phyloP scores from a whole-genome alignment of 1,139 yeast genomes.

The Yamadazyma jaroonii region DNA sequence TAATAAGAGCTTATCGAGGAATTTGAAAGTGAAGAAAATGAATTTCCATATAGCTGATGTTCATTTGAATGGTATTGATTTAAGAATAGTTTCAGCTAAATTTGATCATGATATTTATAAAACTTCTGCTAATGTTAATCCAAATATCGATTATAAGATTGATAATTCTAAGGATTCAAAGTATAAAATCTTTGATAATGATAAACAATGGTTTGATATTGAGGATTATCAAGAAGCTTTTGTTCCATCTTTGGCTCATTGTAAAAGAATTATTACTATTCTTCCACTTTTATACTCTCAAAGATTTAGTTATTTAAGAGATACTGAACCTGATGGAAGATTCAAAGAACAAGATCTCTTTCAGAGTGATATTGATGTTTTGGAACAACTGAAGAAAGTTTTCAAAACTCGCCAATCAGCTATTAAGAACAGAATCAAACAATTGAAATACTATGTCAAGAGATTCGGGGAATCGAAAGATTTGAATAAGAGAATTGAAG shows the following conservation, averaged over 20 bases:
- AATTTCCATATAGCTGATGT: slow-evolving; percentile 44
- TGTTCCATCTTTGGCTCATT: slow-evolving; percentile 23
- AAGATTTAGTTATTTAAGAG: slow-evolving; percentile 38
- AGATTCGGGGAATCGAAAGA: slow-evolving; percentile 14
- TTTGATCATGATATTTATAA: slow-evolving; percentile 30
- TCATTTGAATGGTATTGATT: slow-evolving; percentile 38
- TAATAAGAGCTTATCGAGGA: slow-evolving; percentile 30
- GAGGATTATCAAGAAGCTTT: slow-evolving; percentile 43
- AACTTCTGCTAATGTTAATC: slow-evolving; percentile 3
- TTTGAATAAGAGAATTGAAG: slow-evolving; percentile 20
- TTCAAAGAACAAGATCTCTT: slow-evolving; percentile 14
- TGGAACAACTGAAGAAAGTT: slow-evolving; percentile 19
- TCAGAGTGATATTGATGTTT: slow-evolving; percentile 9
- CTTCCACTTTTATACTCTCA: slow-evolving; percentile 37
- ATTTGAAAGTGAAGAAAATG: slow-evolving; percentile 39
- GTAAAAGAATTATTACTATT: slow-evolving; percentile 22
- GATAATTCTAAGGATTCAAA: slow-evolving; percentile 16
- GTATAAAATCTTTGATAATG: slow-evolving; percentile 31
- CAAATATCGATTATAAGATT: neutral
- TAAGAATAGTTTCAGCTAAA: slow-evolving; percentile 32
- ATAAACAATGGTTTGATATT: slow-evolving; percentile 40
- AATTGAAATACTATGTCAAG: slow-evolving; percentile 23
- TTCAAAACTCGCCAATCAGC: slow-evolving; percentile 29
- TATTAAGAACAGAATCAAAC: slow-evolving; percentile 24
- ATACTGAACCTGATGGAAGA: slow-evolving; percentile 24